Evolutionary conservation across 805 yeast species (phyloP).

Genomic region (Sugiyamaella valdiviana): DNA sequence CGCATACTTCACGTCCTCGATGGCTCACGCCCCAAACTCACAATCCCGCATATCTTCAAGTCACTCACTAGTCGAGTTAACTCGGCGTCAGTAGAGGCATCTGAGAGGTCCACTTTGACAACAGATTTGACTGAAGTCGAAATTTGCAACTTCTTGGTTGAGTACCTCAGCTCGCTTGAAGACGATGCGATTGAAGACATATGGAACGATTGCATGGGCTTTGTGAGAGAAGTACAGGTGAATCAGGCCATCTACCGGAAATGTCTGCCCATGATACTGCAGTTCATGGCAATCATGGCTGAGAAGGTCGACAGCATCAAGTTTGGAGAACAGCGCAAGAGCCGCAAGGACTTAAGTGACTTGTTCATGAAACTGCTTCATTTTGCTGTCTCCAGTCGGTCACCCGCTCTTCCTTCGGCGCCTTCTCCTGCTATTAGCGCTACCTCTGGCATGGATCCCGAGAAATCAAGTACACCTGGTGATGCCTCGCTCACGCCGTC

Average conservation of each 20-base stretch:
- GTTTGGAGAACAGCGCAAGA: constrained; percentile 55
- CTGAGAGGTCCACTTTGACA: constrained; percentile 41
- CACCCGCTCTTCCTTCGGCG: not conserved
- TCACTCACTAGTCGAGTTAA: constrained; percentile 46
- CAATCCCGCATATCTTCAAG: constrained; percentile 60
- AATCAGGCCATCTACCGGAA: constrained; percentile 43
- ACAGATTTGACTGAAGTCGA: constrained; percentile 40
- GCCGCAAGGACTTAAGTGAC: constrained; percentile 53
- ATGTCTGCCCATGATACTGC: constrained; percentile 49
- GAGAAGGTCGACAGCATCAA: constrained; percentile 52
- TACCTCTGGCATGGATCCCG: not conserved
- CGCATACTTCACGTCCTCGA: constrained; percentile 73
- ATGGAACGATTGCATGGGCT: constrained; percentile 52
- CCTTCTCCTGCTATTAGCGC: not conserved
- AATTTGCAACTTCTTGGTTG: constrained; percentile 48
- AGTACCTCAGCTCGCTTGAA: constrained; percentile 61
- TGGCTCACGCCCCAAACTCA: constrained; percentile 71
- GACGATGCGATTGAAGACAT: constrained; percentile 75
- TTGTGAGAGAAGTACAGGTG: constrained; percentile 52
- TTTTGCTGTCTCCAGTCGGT: constrained; percentile 20
- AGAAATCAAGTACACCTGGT: not conserved
- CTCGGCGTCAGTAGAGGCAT: constrained; percentile 23
- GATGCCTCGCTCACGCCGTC: too few species aligned
- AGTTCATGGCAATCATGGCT: constrained; percentile 46
- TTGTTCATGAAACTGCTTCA: constrained; percentile 33